Evolutionary conservation across 1,284 basidiomycete species (phyloP).

Genomic region (Cutaneotrichosporon mucoides): DNA sequence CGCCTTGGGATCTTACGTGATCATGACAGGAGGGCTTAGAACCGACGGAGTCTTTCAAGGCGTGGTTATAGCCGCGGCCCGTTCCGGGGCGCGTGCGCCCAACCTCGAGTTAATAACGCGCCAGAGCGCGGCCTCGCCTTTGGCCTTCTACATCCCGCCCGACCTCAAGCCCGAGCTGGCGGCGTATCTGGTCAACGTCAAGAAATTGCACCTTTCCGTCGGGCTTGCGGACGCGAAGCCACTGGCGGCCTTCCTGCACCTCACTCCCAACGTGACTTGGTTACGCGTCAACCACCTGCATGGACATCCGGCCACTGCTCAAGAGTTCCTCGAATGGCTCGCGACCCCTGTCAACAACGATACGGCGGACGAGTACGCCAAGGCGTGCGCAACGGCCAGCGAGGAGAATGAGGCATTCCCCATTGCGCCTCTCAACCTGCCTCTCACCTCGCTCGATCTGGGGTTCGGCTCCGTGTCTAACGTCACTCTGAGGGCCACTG

Average conservation of each 20-base stretch:
- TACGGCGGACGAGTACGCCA: neutral
- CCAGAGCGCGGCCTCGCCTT: neutral
- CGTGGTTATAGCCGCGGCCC: neutral
- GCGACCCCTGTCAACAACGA: neutral
- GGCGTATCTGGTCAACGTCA: constrained; percentile 2
- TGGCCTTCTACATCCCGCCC: neutral
- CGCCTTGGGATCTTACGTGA: too few species aligned
- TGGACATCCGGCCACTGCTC: too few species aligned
- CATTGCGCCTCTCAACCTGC: neutral
- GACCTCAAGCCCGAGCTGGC: neutral
- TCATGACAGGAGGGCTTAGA: too few species aligned
- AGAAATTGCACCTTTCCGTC: constrained; percentile 10
- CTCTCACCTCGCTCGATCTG: neutral
- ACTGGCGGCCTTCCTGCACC: constrained; percentile 3
- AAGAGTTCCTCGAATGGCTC: constrained; percentile 1
- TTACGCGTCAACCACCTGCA: constrained; percentile 11
- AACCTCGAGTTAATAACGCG: constrained; percentile 8
- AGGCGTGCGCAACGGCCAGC: neutral
- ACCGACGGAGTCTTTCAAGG: constrained; percentile 4
- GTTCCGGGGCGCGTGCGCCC: neutral
- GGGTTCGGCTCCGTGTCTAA: neutral
- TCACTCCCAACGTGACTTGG: constrained; percentile 8
- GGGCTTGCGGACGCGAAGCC: neutral
- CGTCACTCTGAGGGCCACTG: neutral
- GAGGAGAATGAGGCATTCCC: neutral